phyloP scores from a whole-genome alignment of 176 grass and related monocot species.

The Bolboschoenus planiculmis region DNA sequence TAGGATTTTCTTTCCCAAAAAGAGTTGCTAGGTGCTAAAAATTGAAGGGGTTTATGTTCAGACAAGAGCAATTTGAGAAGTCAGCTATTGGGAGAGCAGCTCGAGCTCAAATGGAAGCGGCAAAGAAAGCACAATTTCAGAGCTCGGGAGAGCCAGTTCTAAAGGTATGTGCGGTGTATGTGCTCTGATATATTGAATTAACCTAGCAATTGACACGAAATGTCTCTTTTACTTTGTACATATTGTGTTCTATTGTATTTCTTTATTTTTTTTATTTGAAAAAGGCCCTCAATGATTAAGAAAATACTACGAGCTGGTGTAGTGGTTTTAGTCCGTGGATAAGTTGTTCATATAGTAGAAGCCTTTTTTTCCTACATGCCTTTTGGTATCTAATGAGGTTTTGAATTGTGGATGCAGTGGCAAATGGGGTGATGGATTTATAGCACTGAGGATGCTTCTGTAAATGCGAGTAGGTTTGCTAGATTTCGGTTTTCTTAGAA shows the following conservation, averaged over 20 bases:
- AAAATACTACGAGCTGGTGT: neutral
- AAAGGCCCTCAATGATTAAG: neutral
- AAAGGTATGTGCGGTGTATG: slow-evolving; percentile 35
- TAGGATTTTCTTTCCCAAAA: neutral
- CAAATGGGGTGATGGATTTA: slow-evolving; percentile 61
- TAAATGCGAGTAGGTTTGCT: neutral
- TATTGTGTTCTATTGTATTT: neutral
- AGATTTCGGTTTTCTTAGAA: slow-evolving; percentile 6
- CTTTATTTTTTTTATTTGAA: neutral
- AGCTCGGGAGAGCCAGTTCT: slow-evolving; percentile 81
- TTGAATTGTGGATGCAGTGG: slow-evolving; percentile 54
- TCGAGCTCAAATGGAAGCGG: slow-evolving; percentile 68
- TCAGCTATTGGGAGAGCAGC: slow-evolving; percentile 83
- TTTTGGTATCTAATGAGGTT: slow-evolving; percentile 5
- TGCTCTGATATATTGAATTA: neutral
- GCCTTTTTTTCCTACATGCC: slow-evolving; percentile 1
- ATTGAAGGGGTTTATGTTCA: slow-evolving; percentile 17
- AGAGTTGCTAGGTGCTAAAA: neutral
- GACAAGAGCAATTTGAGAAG: slow-evolving; percentile 72
- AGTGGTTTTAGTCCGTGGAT: neutral
- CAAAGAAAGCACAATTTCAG: slow-evolving; percentile 56
- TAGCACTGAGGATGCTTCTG: slow-evolving; percentile 8
- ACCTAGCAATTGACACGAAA: neutral
- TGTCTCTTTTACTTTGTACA: neutral
- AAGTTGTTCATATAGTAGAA: neutral